Conservation (phyloP, 1,139 yeast genomes). For the Hyphopichia wangnamkhiaoensis region DNA sequence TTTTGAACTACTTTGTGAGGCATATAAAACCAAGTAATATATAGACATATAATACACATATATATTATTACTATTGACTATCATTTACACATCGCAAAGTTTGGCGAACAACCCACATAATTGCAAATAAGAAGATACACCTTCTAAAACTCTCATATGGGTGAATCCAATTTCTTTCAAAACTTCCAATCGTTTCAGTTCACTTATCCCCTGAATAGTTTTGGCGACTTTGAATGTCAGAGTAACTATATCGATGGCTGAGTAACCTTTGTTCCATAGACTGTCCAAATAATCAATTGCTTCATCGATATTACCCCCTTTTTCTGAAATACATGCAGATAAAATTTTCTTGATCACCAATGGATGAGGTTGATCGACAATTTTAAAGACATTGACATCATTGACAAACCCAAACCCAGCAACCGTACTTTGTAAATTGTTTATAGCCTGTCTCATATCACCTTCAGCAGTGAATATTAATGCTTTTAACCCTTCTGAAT, state of each 20-base stretch:
- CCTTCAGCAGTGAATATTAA: constrained; percentile 97
- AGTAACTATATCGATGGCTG: constrained; percentile 89
- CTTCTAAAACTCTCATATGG: constrained; percentile 91
- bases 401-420: constrained; percentile 92
- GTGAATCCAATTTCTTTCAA: constrained; percentile 86
- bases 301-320: constrained; percentile 56
- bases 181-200: constrained; percentile 67
- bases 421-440: constrained; percentile 88
- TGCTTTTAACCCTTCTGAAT: constrained; percentile 92
- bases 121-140: constrained; percentile 86
- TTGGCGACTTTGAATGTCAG: constrained; percentile 89
- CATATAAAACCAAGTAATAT: constrained; percentile 39
- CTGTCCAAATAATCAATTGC: constrained; percentile 67
- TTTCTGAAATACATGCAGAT: constrained; percentile 42
- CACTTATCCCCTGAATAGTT: constrained; percentile 66
- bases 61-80: background rate
- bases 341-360: constrained; percentile 78
- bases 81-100: constrained; percentile 34
- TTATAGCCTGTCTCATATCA: constrained; percentile 97
- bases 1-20: constrained; percentile 61
- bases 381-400: constrained; percentile 89
- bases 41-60: no score
- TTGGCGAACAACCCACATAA: constrained; percentile 81
- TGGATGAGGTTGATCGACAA: constrained; percentile 97
- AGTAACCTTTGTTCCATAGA: constrained; percentile 88